Evolutionary conservation across 2,329 filamentous ascomycete genomes (phyloP), one percentile per base, ranked within the genome.

Genomic region (Stagonosporopsis cucurbitacearum): DNA sequence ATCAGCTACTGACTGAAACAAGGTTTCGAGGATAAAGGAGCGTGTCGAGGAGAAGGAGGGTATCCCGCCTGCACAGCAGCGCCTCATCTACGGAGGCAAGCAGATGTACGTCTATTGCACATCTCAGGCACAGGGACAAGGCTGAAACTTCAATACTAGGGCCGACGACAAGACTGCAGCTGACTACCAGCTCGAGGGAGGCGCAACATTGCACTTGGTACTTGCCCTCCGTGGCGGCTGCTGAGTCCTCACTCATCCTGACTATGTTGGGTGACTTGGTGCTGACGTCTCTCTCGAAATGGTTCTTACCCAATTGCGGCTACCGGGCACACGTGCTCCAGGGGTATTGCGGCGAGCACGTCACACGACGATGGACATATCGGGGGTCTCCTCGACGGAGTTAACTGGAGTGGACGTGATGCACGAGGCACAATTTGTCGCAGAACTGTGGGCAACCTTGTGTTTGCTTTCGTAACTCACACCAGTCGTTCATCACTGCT

Each of bases 31-130:
- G 77, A 98, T 99, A 84, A 99, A 99, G 84, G 95, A 98, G 80
- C 93, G 94, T 71, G 95, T 99, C 52, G 95, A 99, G 79, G 95
- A 99, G 82, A 98, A 98, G 80, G 95, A 98, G 76, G 95, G 95
- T 54, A 99, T 99, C 69, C 94, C 95, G 39, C 95, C 95, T 1
- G 92, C 95, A 17, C 95, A 99, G 80, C 95, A 99, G 79, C 88
- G 95, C 56, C 82, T 99, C 64, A 99, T 99, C 72, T 97, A 89
- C 74, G 92, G 94, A 50, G 95, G 95, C 71, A 99, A 99, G 82
- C 95, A 99, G 77, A 97, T 99, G 95, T 97, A 69, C 48, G 77
- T 57, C 9, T 7, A 5, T 23, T 28, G 22, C 19, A 26, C n/a
- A 42, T 20, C 13, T 13, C 17, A 26, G 17, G 17, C 22, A 40